Evolutionary conservation across 441 rosid species (phyloP).

Genomic region (Adansonia rubrostipa): DNA sequence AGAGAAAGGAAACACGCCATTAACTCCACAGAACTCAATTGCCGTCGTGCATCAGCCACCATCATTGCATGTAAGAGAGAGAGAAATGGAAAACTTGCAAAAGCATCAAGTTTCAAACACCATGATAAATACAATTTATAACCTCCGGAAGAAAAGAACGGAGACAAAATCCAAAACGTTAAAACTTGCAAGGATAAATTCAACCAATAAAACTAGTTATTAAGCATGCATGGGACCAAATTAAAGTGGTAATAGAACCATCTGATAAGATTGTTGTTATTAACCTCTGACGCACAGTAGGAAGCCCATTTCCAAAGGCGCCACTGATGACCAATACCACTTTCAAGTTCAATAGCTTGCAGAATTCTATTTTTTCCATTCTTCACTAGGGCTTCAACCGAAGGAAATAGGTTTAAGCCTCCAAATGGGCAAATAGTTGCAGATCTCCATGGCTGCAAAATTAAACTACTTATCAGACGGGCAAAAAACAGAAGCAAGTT

Average conservation of each 20-base stretch:
- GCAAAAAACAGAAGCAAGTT: slow-evolving; percentile 17
- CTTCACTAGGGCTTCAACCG: slow-evolving; percentile 78
- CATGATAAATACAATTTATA: neutral
- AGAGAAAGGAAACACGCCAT: slow-evolving; percentile 1
- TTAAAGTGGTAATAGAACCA: neutral
- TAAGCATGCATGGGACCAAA: neutral
- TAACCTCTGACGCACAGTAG: slow-evolving; percentile 91
- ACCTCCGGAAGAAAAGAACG: neutral
- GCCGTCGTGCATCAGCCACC: neutral
- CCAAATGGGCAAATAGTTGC: slow-evolving; percentile 90
- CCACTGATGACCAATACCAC: slow-evolving; percentile 88
- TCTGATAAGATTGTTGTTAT: slow-evolving; percentile 10
- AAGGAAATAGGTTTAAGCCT: slow-evolving; percentile 83
- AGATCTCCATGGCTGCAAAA: slow-evolving; percentile 94
- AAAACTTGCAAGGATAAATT: neutral
- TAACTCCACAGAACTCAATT: neutral
- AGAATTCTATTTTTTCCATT: slow-evolving; percentile 80
- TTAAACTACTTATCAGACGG: slow-evolving; percentile 23
- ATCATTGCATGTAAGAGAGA: slow-evolving; percentile 13
- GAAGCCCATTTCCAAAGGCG: slow-evolving; percentile 98
- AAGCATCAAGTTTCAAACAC: neutral
- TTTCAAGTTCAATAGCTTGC: slow-evolving; percentile 94
- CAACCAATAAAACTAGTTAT: neutral
- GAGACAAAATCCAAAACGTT: neutral
- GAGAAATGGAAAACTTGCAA: neutral